phyloP scores from a whole-genome alignment of 768 basidiomycete genomes.

The Trametes coccinea region DNA sequence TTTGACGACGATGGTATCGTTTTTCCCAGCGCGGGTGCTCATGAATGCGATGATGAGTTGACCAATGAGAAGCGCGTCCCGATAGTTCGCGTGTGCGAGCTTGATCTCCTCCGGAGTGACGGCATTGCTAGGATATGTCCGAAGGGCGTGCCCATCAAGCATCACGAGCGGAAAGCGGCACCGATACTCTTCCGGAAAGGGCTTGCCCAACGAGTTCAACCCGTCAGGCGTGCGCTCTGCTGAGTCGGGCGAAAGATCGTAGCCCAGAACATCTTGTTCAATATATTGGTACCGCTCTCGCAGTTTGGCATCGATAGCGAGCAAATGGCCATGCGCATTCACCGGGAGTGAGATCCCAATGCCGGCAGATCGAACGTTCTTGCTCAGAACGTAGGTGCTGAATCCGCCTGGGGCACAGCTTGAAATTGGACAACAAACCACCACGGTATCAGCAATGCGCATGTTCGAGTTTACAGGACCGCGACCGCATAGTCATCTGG shows the following conservation, averaged over 20 bases:
- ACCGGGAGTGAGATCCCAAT: conserved; percentile 21
- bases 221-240: neutral
- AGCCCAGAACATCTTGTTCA: conserved; percentile 16
- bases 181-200: neutral
- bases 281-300: conserved; percentile 9
- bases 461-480: too few relatives aligned
- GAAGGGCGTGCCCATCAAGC: conserved; percentile 37
- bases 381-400: conserved; percentile 21
- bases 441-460: too few relatives aligned
- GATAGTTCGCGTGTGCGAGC: conserved; percentile 13
- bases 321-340: conserved; percentile 13
- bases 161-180: conserved; percentile 33
- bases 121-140: conserved; percentile 15
- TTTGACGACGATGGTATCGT: conserved; percentile 36
- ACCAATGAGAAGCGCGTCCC: conserved; percentile 32
- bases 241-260: conserved; percentile 8
- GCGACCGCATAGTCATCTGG: too few relatives aligned
- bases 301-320: conserved; percentile 8
- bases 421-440: too few relatives aligned
- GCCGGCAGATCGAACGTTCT: conserved; percentile 16
- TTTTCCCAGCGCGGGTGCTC: conserved; percentile 12
- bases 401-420: conserved; percentile 30
- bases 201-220: neutral
- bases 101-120: neutral
- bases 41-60: conserved; percentile 35